A percentile compares a stretch with the other conserved stretches of the same genome.
Evolutionary conservation across 2,329 filamentous ascomycete species (phyloP).

Genomic region (Tolypocladium album): DNA sequence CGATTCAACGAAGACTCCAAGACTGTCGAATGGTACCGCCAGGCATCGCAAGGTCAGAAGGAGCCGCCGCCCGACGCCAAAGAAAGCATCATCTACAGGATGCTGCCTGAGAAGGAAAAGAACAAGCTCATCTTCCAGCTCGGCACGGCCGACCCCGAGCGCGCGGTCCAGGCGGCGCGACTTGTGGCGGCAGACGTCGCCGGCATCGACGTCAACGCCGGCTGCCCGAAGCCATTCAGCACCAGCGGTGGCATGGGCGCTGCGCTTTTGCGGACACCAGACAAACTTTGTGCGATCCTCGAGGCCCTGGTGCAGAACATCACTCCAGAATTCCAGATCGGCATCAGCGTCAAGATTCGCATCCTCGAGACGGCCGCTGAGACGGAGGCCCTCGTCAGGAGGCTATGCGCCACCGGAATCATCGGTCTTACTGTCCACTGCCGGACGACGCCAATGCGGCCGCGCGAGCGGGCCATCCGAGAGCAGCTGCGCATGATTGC

Average conservation of each 20-base stretch:
- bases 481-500: conserved; percentile 79
- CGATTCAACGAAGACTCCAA: conserved; percentile 64
- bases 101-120: conserved; percentile 69
- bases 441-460: conserved; percentile 91
- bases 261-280: conserved; percentile 74
- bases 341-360: conserved; percentile 94
- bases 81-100: conserved; percentile 69
- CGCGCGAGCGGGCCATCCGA: conserved; percentile 76
- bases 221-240: conserved; percentile 96
- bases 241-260: conserved; percentile 93
- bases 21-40: conserved; percentile 76
- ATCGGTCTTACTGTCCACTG: conserved; percentile 90
- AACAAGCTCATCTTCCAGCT: conserved; percentile 80
- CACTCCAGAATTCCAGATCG: conserved; percentile 67
- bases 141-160: conserved; percentile 72
- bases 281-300: conserved; percentile 73
- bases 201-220: conserved; percentile 94
- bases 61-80: conserved; percentile 40
- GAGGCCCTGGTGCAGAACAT: conserved; percentile 73
- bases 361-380: conserved; percentile 66
- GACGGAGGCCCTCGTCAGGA: conserved; percentile 67
- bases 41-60: conserved; percentile 59
- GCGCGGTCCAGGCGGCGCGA: conserved; percentile 74
- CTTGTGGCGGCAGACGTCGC: conserved; percentile 79
- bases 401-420: conserved; percentile 79